A percentile compares a stretch with the other conserved stretches of the same genome.
Conservation (phyloP, 257 asterid genomes). For the Penstemon davidsonii region DNA sequence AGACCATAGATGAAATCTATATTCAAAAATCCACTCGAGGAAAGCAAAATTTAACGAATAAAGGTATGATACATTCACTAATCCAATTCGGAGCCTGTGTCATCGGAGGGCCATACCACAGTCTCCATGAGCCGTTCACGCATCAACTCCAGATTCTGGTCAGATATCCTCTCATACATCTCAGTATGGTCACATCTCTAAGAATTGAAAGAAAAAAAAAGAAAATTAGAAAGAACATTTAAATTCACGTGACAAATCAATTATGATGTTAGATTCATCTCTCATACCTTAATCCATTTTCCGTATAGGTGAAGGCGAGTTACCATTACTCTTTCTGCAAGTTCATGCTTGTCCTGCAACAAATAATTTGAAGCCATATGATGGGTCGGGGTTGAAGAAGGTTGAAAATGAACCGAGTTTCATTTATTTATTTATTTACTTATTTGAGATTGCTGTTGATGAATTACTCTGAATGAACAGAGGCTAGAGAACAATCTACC, state of each 20-base stretch:
- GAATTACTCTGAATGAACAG: not conserved
- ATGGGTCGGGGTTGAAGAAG: too few species aligned
- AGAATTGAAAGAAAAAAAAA: not conserved
- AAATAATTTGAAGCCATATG: not conserved
- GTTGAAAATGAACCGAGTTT: not conserved
- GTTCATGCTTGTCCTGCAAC: conserved; percentile 67
- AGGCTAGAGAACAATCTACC: conserved; percentile 37
- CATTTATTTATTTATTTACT: not conserved
- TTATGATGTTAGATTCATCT: not conserved
- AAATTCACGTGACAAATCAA: not conserved
- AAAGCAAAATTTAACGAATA: too few species aligned
- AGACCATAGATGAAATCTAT: too few species aligned
- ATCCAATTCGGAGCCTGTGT: conserved; percentile 44
- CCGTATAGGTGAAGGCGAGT: conserved; percentile 87
- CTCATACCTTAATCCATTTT: conserved; percentile 81
- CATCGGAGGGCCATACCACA: conserved; percentile 81
- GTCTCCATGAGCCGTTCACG: conserved; percentile 84
- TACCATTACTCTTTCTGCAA: conserved; percentile 92
- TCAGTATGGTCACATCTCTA: conserved; percentile 84
- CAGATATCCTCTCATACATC: conserved; percentile 76
- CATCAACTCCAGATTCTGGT: conserved; percentile 80
- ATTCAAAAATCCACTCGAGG: too few species aligned
- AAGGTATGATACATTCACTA: not conserved
- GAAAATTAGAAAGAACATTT: not conserved
- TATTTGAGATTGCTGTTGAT: not conserved